Percentiles rank a stretch among this genome's conserved stretches.
Evolutionary conservation across 106 monocot species (phyloP).

Genomic region (Agapanthus africanus): DNA sequence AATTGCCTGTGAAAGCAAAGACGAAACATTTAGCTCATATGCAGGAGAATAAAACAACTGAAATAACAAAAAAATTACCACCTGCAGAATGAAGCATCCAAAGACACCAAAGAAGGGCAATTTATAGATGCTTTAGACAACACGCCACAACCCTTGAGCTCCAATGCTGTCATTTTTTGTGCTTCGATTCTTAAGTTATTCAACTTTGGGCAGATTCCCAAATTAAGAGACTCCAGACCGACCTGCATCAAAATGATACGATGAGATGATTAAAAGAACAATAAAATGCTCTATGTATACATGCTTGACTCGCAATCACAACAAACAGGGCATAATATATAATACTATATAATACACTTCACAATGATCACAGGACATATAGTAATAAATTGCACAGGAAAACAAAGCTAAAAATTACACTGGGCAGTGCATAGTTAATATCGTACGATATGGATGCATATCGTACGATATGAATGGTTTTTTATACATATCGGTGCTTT

Average conservation of each 20-base stretch:
- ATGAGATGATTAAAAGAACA: not conserved
- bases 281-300: not conserved
- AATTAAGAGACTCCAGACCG: slow-evolving; percentile 81
- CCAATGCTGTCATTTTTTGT: slow-evolving; percentile 65
- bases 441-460: too few species aligned
- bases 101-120: slow-evolving; percentile 64
- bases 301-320: not conserved
- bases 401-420: too few species aligned
- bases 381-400: not conserved
- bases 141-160: slow-evolving; percentile 93
- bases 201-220: slow-evolving; percentile 93
- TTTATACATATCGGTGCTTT: too few species aligned
- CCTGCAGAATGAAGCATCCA: slow-evolving; percentile 94
- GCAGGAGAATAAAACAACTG: not conserved
- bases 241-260: slow-evolving; percentile 40
- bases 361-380: not conserved
- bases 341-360: not conserved
- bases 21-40: not conserved
- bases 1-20: slow-evolving; percentile 51
- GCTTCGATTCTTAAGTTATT: slow-evolving; percentile 72
- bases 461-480: too few species aligned
- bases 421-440: too few species aligned
- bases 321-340: not conserved
- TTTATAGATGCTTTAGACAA: slow-evolving; percentile 70
- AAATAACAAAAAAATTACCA: slow-evolving; percentile 1